Conservation (phyloP, 805 yeast genomes). For the Starmerella vitae region DNA sequence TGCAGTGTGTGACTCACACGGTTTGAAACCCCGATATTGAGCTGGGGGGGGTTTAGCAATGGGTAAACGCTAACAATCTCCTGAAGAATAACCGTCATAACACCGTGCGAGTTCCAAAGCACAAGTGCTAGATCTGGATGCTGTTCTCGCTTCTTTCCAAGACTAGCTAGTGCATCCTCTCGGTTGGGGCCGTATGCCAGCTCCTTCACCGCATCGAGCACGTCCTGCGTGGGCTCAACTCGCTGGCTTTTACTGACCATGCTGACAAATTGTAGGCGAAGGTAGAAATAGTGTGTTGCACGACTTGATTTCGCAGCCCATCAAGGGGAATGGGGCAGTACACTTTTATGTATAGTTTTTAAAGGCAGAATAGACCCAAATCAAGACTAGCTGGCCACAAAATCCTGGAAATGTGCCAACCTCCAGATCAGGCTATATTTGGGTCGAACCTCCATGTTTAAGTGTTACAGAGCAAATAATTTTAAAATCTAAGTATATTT, state of each 20-base stretch:
- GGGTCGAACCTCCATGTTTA: too few relatives aligned
- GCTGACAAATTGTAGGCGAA: slow-evolving; percentile 3
- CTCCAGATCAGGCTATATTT: too few relatives aligned
- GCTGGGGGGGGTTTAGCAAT: slow-evolving; percentile 67
- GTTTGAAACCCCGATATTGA: slow-evolving; percentile 76
- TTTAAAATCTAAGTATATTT: too few relatives aligned
- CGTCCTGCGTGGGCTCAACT: slow-evolving; percentile 1
- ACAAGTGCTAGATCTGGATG: slow-evolving; percentile 88
- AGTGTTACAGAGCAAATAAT: too few relatives aligned
- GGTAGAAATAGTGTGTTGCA: too few relatives aligned
- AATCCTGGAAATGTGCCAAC: too few relatives aligned
- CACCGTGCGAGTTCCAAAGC: slow-evolving; percentile 92
- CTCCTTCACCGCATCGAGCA: slow-evolving; percentile 66
- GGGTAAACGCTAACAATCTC: slow-evolving; percentile 90
- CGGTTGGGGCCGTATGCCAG: slow-evolving; percentile 79
- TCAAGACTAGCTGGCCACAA: too few relatives aligned
- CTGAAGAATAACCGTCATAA: slow-evolving; percentile 78
- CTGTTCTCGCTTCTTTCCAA: slow-evolving; percentile 88
- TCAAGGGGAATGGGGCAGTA: too few relatives aligned
- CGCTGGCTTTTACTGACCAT: neutral
- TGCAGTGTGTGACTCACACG: slow-evolving; percentile 94
- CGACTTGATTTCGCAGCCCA: too few relatives aligned
- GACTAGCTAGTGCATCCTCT: slow-evolving; percentile 81
- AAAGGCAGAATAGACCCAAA: too few relatives aligned
- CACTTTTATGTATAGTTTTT: too few relatives aligned